Conservation (phyloP, 768 basidiomycete genomes). For the Holtermannia corniformis region DNA sequence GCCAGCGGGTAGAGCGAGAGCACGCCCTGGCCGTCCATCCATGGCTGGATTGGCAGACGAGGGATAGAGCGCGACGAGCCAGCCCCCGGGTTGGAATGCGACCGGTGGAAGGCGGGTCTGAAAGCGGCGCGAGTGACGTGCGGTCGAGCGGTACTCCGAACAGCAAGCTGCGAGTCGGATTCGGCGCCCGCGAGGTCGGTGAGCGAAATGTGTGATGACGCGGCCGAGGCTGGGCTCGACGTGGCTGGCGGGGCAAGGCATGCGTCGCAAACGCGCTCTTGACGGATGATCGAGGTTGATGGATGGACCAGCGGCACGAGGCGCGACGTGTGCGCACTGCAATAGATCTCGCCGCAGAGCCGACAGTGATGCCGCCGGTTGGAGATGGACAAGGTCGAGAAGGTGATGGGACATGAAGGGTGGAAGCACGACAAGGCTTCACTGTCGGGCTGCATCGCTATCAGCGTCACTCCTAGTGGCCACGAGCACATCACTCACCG, state of each 20-base stretch:
- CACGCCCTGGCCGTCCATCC: conserved; percentile 33
- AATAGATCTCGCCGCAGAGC: conserved; percentile 27
- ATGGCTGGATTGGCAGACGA: conserved; percentile 27
- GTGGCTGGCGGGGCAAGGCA: conserved; percentile 9
- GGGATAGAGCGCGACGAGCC: background rate
- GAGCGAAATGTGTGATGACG: conserved; percentile 5
- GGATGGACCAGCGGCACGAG: conserved; percentile 8
- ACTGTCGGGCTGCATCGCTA: conserved; percentile 16
- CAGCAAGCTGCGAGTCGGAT: conserved; percentile 14
- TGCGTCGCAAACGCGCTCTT: conserved; percentile 27
- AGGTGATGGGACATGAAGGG: conserved; percentile 28
- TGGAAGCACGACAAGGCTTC: conserved; percentile 23
- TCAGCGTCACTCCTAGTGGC: background rate
- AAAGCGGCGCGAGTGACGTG: background rate
- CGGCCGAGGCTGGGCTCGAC: conserved; percentile 2
- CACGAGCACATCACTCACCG: background rate
- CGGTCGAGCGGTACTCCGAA: too few relatives aligned
- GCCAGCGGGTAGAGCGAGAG: conserved; percentile 36
- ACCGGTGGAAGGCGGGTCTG: conserved; percentile 5
- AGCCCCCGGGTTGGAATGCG: background rate
- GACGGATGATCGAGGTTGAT: conserved; percentile 5
- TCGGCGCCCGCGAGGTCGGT: conserved; percentile 9
- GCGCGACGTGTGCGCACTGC: conserved; percentile 19
- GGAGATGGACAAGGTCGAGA: conserved; percentile 24
- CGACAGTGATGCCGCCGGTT: conserved; percentile 33